Conservation (phyloP, 768 basidiomycete genomes). For the Auriscalpium microsporum region DNA sequence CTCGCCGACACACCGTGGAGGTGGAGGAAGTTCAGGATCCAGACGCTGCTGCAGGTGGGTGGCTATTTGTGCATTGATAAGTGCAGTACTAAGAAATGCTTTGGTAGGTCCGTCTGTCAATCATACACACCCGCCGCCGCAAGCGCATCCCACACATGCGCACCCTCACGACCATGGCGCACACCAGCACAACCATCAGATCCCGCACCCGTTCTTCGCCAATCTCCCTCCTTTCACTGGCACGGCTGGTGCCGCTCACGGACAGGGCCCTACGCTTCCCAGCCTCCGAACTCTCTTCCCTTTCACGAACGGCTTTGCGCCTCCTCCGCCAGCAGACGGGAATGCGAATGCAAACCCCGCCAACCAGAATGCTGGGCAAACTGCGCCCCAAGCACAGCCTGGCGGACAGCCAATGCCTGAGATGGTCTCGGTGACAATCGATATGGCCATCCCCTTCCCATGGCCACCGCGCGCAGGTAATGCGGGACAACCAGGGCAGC, state of each 20-base stretch:
- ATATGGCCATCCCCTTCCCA: too few species aligned
- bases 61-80: too few species aligned
- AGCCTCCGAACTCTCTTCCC: constrained; percentile 12
- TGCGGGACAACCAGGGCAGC: too few species aligned
- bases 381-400: too few species aligned
- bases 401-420: too few species aligned
- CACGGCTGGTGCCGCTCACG: constrained; percentile 7
- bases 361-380: too few species aligned
- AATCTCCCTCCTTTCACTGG: constrained; percentile 2
- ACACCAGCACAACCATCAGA: background rate
- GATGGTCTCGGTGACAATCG: too few species aligned
- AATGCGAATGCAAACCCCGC: too few species aligned
- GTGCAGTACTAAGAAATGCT: too few species aligned
- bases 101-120: background rate
- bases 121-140: background rate
- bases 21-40: constrained; percentile 10
- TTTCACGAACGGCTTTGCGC: constrained; percentile 6
- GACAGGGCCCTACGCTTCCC: constrained; percentile 10
- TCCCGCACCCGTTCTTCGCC: background rate
- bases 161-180: background rate
- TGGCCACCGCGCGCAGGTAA: too few species aligned
- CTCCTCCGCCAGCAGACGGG: too few species aligned
- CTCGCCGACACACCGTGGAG: background rate
- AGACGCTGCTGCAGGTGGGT: constrained; percentile 2
- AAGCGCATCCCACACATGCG: background rate